phyloP scores from a whole-genome alignment of 2,329 filamentous ascomycete genomes.

The Clonostachys rosea region DNA sequence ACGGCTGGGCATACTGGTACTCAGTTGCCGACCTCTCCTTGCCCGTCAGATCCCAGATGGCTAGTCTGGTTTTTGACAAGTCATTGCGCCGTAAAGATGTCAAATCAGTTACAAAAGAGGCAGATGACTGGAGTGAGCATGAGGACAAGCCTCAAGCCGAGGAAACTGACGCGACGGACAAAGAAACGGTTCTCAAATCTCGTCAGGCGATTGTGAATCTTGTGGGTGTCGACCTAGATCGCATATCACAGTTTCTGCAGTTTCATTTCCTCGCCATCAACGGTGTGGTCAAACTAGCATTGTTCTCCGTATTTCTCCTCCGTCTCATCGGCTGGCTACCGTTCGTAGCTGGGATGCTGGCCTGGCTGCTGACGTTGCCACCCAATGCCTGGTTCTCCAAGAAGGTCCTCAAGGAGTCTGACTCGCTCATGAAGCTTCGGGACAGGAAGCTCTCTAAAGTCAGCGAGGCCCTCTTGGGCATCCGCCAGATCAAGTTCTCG shows the following conservation, averaged over 20 bases:
- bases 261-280: slow-evolving; percentile 63
- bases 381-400: slow-evolving; percentile 65
- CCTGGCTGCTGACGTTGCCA: slow-evolving; percentile 61
- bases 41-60: slow-evolving; percentile 65
- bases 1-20: slow-evolving; percentile 64
- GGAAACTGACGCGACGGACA: slow-evolving; percentile 34
- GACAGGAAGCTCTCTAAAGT: slow-evolving; percentile 73
- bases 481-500: slow-evolving; percentile 81
- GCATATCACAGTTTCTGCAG: slow-evolving; percentile 64
- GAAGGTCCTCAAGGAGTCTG: slow-evolving; percentile 59
- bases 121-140: slow-evolving; percentile 29
- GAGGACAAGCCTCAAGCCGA: slow-evolving; percentile 34
- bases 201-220: slow-evolving; percentile 72
- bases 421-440: slow-evolving; percentile 68
- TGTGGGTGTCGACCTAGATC: slow-evolving; percentile 69
- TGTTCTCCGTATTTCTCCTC: slow-evolving; percentile 63
- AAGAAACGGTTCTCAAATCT: slow-evolving; percentile 29
- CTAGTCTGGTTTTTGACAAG: slow-evolving; percentile 72
- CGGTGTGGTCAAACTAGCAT: slow-evolving; percentile 56
- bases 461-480: slow-evolving; percentile 72
- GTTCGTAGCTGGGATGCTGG: slow-evolving; percentile 59
- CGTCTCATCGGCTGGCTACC: slow-evolving; percentile 70
- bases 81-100: slow-evolving; percentile 73
- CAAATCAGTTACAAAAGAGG: slow-evolving; percentile 44
- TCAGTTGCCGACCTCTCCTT: slow-evolving; percentile 58